These are phyloP conservation scores for Microbotryomycetes sp. DNA, from an alignment of 1,284 basidiomycete species.

Conservation along the genomic window DNA sequence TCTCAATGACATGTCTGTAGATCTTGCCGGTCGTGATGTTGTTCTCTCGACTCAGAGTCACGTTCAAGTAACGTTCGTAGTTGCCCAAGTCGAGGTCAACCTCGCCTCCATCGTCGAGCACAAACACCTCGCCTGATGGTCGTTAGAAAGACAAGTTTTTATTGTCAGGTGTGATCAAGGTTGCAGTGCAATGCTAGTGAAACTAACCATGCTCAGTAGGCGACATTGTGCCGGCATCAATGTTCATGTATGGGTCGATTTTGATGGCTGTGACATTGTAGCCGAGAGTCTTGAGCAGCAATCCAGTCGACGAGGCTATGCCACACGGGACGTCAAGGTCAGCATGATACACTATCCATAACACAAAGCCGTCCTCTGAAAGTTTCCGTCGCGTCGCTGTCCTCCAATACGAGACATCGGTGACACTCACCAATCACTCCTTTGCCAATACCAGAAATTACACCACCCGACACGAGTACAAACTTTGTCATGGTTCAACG, in stretches of 20 bases:
- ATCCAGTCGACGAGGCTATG: slow-evolving; percentile 84
- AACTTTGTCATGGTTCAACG: slow-evolving; percentile 45
- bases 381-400: no score
- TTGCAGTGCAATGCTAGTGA: neutral
- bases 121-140: slow-evolving; percentile 84
- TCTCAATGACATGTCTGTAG: slow-evolving; percentile 93
- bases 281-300: slow-evolving; percentile 90
- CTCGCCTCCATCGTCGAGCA: slow-evolving; percentile 96
- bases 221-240: slow-evolving; percentile 98
- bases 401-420: neutral
- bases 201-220: slow-evolving; percentile 90
- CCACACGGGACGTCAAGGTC: neutral
- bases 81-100: slow-evolving; percentile 97
- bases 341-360: neutral
- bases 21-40: slow-evolving; percentile 99
- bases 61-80: slow-evolving; percentile 95
- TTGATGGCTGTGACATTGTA: slow-evolving; percentile 98
- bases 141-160: neutral
- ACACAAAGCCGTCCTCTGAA: neutral
- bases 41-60: slow-evolving; percentile 89
- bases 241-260: slow-evolving; percentile 99
- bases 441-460: slow-evolving; percentile 48
- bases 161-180: neutral
- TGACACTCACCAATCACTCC: slow-evolving; percentile 43
- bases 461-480: slow-evolving; percentile 44